phyloP scores from a whole-genome alignment of 1,284 basidiomycete genomes.

The Crucibulum parvulum region DNA sequence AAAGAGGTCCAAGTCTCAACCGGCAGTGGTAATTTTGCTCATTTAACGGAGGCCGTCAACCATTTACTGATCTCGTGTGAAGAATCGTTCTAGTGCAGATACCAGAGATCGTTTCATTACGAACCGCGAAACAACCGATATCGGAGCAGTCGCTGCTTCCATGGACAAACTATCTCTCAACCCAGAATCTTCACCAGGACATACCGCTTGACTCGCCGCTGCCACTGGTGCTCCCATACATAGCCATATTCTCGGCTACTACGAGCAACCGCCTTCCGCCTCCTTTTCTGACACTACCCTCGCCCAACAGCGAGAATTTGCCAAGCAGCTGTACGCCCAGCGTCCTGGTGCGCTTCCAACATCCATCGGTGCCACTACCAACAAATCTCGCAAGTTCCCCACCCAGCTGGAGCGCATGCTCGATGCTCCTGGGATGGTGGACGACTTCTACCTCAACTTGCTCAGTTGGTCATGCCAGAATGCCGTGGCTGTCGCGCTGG shows the following conservation, averaged over 20 bases:
- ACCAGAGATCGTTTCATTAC: constrained; percentile 80
- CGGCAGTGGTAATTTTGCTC: constrained; percentile 52
- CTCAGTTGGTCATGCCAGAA: constrained; percentile 91
- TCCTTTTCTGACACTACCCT: constrained; percentile 73
- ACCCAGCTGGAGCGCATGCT: constrained; percentile 90
- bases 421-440: constrained; percentile 93
- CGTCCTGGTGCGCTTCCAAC: constrained; percentile 67
- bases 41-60: constrained; percentile 6
- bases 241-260: constrained; percentile 79
- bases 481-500: constrained; percentile 88
- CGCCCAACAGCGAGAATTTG: constrained; percentile 75
- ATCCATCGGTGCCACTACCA: constrained; percentile 65
- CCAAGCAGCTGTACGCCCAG: constrained; percentile 71
- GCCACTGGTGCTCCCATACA: constrained; percentile 78
- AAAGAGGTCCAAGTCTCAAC: constrained; percentile 78
- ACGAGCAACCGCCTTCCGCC: constrained; percentile 75
- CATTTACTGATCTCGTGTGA: constrained; percentile 6
- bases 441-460: constrained; percentile 98
- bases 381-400: constrained; percentile 80
- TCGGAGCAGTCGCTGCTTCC: constrained; percentile 61
- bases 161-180: constrained; percentile 70
- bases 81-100: constrained; percentile 44
- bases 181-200: constrained; percentile 70
- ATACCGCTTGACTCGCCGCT: constrained; percentile 76
- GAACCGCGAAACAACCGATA: constrained; percentile 60